Conservation (phyloP, 176 grass and related monocot genomes). For the Musa beccarii region DNA sequence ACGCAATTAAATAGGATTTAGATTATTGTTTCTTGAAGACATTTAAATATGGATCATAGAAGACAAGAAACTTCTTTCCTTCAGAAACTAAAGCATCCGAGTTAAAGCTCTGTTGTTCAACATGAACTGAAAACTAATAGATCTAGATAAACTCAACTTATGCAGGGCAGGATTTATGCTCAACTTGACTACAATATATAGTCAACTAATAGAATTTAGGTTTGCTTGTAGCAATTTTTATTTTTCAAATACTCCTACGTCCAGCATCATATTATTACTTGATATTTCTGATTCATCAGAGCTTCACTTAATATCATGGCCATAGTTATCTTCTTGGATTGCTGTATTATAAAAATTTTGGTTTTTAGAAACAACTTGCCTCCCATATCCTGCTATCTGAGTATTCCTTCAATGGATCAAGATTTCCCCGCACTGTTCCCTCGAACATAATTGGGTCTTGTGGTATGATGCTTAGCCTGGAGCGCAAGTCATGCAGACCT, state of each 20-base stretch:
- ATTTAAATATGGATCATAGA: not conserved
- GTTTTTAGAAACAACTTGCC: slow-evolving; percentile 36
- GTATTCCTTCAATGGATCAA: slow-evolving; percentile 80
- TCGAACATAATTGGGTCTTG: no score
- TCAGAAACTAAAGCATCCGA: not conserved
- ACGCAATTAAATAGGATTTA: not conserved
- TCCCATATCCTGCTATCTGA: slow-evolving; percentile 73
- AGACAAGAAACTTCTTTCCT: not conserved
- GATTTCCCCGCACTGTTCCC: slow-evolving; percentile 73
- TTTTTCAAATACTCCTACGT: not conserved
- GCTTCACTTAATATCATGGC: not conserved
- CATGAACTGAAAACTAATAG: not conserved
- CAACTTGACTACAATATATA: not conserved
- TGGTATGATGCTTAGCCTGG: slow-evolving; percentile 81
- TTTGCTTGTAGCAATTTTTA: not conserved
- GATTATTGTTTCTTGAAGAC: not conserved
- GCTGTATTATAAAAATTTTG: slow-evolving; percentile 18
- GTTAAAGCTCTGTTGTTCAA: no score
- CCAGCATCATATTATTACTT: no score
- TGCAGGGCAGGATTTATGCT: not conserved
- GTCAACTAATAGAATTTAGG: not conserved
- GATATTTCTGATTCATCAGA: not conserved
- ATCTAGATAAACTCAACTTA: not conserved
- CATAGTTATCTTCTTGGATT: not conserved
- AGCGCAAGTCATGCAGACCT: slow-evolving; percentile 78